Percentiles rank a stretch among this genome's conserved stretches.
These are phyloP conservation scores for Neonectria magnoliae DNA, from an alignment of 2,329 filamentous ascomycete species.

Conservation along the genomic window DNA sequence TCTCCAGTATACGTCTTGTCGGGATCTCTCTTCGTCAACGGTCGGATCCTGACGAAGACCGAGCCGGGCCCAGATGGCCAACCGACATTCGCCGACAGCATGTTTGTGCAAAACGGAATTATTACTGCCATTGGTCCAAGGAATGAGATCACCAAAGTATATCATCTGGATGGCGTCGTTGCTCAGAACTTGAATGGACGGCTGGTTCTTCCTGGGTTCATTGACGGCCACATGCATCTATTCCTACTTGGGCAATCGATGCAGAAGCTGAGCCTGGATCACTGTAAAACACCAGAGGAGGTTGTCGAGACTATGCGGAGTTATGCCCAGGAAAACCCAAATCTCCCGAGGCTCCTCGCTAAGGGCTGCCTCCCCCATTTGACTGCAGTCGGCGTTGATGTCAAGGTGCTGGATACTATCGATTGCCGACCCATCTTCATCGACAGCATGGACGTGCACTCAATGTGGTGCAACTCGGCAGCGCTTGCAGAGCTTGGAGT, in stretches of 20 bases:
- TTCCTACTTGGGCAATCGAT: constrained; percentile 58
- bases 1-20: neutral
- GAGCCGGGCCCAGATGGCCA: constrained; percentile 10
- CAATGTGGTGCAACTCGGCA: constrained; percentile 64
- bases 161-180: neutral
- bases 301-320: constrained; percentile 54
- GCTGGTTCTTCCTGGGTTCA: constrained; percentile 57
- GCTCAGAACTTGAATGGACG: constrained; percentile 8
- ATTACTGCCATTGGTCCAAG: constrained; percentile 6
- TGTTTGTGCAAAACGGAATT: constrained; percentile 12
- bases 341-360: constrained; percentile 51
- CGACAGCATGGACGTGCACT: constrained; percentile 65
- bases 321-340: constrained; percentile 52
- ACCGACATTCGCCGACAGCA: constrained; percentile 16
- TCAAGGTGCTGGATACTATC: constrained; percentile 57
- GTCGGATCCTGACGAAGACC: constrained; percentile 11
- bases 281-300: constrained; percentile 53
- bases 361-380: constrained; percentile 57
- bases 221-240: constrained; percentile 62
- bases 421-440: constrained; percentile 65
- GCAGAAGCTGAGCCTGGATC: constrained; percentile 54
- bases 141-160: neutral
- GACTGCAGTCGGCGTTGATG: constrained; percentile 52
- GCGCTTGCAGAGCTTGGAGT: constrained; percentile 55
- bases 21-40: constrained; percentile 17